These are phyloP conservation scores for Lepidopterella palustris DNA, from an alignment of 495 filamentous ascomycete genomes.

Conservation along the genomic window DNA sequence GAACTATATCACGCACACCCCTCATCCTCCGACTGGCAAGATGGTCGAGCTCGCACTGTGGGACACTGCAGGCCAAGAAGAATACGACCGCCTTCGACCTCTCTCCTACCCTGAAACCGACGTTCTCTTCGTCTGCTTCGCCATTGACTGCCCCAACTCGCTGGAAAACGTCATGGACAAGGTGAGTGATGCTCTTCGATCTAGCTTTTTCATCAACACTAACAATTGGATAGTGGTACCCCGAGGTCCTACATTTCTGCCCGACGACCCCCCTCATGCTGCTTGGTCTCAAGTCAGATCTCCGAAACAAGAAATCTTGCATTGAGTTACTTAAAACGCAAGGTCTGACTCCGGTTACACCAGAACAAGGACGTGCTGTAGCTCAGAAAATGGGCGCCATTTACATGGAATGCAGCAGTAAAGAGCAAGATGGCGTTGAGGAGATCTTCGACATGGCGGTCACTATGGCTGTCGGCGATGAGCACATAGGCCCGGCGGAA, in stretches of 20 bases:
- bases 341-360: constrained; percentile 88
- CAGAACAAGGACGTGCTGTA: constrained; percentile 79
- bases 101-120: constrained; percentile 98
- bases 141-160: constrained; percentile 96
- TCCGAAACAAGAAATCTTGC: constrained; percentile 87
- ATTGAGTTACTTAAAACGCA: constrained; percentile 98
- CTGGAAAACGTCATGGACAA: constrained; percentile 98
- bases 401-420: constrained; percentile 97
- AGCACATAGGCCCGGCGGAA: constrained; percentile 41
- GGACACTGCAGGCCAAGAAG: constrained; percentile 98
- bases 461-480: constrained; percentile 72
- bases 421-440: constrained; percentile 92
- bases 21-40: constrained; percentile 79
- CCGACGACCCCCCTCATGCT: constrained; percentile 93
- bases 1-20: constrained; percentile 97
- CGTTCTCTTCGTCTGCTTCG: constrained; percentile 96
- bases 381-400: constrained; percentile 86
- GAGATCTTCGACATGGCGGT: constrained; percentile 91
- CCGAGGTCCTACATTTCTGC: constrained; percentile 97
- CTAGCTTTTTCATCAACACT: constrained; percentile 10
- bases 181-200: constrained; percentile 46
- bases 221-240: constrained; percentile 72
- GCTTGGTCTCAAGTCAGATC: constrained; percentile 91
- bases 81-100: constrained; percentile 92
- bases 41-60: constrained; percentile 92